Evolutionary conservation across 257 asterid genomes (phyloP), one percentile per base, ranked within the genome.

Genomic region (Primulina huaijiensis): DNA sequence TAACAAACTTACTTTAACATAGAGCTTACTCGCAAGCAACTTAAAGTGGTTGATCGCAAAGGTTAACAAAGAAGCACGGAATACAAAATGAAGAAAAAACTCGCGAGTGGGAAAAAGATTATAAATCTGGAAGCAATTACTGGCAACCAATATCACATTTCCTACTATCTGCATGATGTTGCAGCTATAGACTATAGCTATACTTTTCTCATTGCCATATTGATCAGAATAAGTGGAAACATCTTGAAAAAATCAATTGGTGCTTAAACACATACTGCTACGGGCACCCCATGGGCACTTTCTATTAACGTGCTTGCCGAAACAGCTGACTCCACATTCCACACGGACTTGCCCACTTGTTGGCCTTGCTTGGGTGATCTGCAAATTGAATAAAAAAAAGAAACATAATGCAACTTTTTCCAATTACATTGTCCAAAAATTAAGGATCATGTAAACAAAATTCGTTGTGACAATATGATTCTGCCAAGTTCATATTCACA

Each of bases 271-370:
- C 64, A 68, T 93, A 93, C 99, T 88, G 38, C 43, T 30, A 56
- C 62, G 21, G 96, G 88, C 72, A 80, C 69, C 11, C 83, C 87
- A 78, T 89, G 89, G 69, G 85, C 87, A 78, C 97, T 94, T 82
- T 94, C 99, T 77, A 84, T 72, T 73, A 85, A 83, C 57, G 96
- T 82, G 85, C 99, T 94, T 21, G 97, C 89, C 55, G 96, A 84
- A 75, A 78, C 71, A 63, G 83, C 77, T 34, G 97, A 82, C 76
- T 91, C 96, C 67, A 82, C 91, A 74, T 87, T 83, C 92, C 97
- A 94, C 60, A 84, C 84, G 56, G 96, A 89, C 64, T 78, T 91
- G 73, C 77, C 85, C 76, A 85, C 80, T 74, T 84, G 92, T 78
- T 86, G 93, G 59, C 76, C 84, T 71, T 88, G 90, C 76, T 85